These are phyloP conservation scores for Calocybe cyanea DNA, from an alignment of 768 basidiomycete genomes.

Conservation along the genomic window DNA sequence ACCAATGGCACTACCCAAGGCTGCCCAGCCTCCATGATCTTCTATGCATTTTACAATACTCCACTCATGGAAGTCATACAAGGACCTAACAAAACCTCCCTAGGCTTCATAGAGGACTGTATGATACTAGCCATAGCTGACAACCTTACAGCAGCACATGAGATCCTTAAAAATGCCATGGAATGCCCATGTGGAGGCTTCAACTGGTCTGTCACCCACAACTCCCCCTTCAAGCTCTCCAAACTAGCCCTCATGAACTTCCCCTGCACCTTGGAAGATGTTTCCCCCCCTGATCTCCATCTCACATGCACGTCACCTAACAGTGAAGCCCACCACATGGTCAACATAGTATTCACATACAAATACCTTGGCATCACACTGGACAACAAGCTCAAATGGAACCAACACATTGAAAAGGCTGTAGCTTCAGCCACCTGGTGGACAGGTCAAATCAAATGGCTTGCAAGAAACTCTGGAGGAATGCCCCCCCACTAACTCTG, in stretches of 20 bases:
- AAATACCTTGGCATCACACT: constrained; percentile 1
- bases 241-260: constrained; percentile 2
- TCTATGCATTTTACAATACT: constrained; percentile 25
- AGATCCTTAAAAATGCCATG: constrained; percentile 22
- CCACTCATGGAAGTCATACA: constrained; percentile 14
- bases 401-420: constrained; percentile 12
- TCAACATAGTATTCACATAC: background rate
- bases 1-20: constrained; percentile 25
- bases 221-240: constrained; percentile 24
- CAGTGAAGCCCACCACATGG: background rate
- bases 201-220: constrained; percentile 23
- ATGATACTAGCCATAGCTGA: constrained; percentile 22
- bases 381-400: constrained; percentile 6
- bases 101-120: constrained; percentile 11
- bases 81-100: background rate
- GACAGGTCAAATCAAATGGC: background rate
- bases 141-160: constrained; percentile 15
- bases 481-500: constrained; percentile 1
- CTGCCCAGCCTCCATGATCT: constrained; percentile 20
- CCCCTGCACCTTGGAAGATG: background rate
- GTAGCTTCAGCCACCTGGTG: constrained; percentile 4
- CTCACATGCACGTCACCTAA: constrained; percentile 1
- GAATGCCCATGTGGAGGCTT: constrained; percentile 17
- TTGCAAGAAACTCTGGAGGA: background rate
- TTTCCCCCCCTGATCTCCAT: background rate